phyloP scores from a whole-genome alignment of 441 rosid species.

The Erysimum pusillum region DNA sequence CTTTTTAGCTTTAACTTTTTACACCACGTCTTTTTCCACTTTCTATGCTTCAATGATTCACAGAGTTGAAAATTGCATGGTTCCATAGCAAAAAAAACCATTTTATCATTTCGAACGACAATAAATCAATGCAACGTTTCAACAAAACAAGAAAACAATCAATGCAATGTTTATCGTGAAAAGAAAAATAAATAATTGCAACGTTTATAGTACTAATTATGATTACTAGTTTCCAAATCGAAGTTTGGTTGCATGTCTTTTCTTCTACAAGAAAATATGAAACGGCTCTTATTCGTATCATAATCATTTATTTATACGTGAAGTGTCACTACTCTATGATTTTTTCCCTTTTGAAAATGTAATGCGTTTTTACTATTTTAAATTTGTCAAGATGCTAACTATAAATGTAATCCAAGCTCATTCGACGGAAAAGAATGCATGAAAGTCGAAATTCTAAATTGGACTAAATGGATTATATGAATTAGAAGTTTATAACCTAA shows the following conservation, averaged over 20 bases:
- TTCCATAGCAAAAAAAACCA: conserved; percentile 3
- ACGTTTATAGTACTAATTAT: background rate
- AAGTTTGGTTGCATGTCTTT: conserved; percentile 14
- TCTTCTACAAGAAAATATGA: conserved; percentile 1
- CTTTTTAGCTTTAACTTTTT: conserved; percentile 32
- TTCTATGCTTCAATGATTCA: conserved; percentile 39
- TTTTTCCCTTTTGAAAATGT: conserved; percentile 2
- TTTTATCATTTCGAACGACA: background rate
- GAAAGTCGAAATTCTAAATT: no score
- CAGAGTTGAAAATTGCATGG: conserved; percentile 32
- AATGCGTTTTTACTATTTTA: background rate
- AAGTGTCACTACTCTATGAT: conserved; percentile 2
- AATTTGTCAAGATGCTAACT: no score
- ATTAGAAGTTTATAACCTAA: no score
- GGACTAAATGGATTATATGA: no score
- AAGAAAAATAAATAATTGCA: background rate
- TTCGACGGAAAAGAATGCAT: no score
- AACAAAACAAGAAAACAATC: background rate
- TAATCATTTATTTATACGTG: background rate
- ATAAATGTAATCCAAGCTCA: no score
- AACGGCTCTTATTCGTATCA: conserved; percentile 35
- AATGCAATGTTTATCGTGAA: background rate
- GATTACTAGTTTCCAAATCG: conserved; percentile 3
- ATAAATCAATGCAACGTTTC: background rate
- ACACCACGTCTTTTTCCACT: conserved; percentile 36